Base-by-base conservation (phyloP, 371 early-diverging fungal genomes). In the Choanephora cucurbitarum region DNA sequence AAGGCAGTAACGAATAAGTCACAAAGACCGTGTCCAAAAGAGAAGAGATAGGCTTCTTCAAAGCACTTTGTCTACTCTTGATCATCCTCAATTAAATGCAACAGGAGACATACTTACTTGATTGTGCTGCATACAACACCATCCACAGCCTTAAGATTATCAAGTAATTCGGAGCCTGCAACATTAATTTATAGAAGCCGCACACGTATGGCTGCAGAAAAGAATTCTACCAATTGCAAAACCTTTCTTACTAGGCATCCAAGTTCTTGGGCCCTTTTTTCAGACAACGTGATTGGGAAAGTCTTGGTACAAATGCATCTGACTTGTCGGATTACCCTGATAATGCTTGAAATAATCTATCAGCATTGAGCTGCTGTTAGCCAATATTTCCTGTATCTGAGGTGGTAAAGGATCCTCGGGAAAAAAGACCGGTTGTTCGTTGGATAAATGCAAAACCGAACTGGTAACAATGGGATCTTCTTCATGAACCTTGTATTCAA, bases 371-470 rank as follows among this genome's bases (percentile, higher is more conserved):
- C 18, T 24, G 18, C 49, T 47, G 5, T 41, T 39, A 24, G 24
- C 31, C n/a, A 56, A 22, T 6, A 46, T 44, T n/a, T 39, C 21
- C 15, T 55, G 39, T 18, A 9, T 39, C 9, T 22, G 18, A 22
- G 34, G 21, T 3, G 19, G 14, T 10, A 1, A 17, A 17, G 23
- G 21, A 45, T 34, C 9, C 28, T 28, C 28, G 7, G 28, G 28
- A 40, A 46, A 52, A 21, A 28, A 52, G 6, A 58, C 59, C 23
- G 59, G 48, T 19, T 51, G 52, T 14, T 58, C 15, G 31, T 32
- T 24, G 6, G 34, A 28, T 17, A 57, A 22, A 37, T 57, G 45
- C 1, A 49, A 19, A 15, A 39, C 44, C 14, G 44, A 28, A 14
- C n/a, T 15, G 11, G 17, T 34, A 5, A 46, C 49, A 31, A n/a